Evolutionary conservation across 768 basidiomycete species (phyloP).

Genomic region (Baorangia bicolor): DNA sequence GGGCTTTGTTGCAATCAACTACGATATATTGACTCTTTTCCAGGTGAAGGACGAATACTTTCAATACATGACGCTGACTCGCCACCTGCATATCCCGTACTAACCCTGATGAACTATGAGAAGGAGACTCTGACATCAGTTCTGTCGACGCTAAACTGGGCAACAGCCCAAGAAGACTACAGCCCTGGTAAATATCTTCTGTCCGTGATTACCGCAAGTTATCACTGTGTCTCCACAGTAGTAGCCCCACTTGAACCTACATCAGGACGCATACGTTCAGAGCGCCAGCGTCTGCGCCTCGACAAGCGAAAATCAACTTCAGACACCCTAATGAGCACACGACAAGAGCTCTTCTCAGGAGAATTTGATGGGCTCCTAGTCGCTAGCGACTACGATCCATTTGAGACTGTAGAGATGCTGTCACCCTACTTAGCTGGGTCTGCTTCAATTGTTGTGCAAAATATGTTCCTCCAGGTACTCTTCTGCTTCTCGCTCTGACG

Average conservation of each 20-base stretch:
- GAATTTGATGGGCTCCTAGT: constrained; percentile 90
- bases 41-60: constrained; percentile 79
- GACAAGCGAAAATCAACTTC: constrained; percentile 76
- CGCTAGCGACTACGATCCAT: constrained; percentile 82
- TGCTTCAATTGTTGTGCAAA: constrained; percentile 82
- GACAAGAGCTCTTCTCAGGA: constrained; percentile 82
- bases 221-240: constrained; percentile 38
- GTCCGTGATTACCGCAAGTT: background rate
- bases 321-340: constrained; percentile 56
- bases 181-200: constrained; percentile 49
- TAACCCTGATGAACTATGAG: constrained; percentile 84
- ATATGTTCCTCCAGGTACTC: constrained; percentile 72
- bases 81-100: constrained; percentile 86
- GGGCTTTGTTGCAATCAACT: background rate
- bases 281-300: constrained; percentile 66
- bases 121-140: constrained; percentile 49
- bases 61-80: constrained; percentile 88
- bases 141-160: constrained; percentile 84
- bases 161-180: constrained; percentile 77
- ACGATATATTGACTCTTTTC: background rate
- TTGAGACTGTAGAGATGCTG: constrained; percentile 72
- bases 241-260: constrained; percentile 59
- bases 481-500: background rate
- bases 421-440: constrained; percentile 82
- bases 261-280: constrained; percentile 60